Percentiles rank a stretch among this genome's conserved stretches.
Evolutionary conservation across 2,329 filamentous ascomycete species (phyloP).

Genomic region (Penicillium hesseltinei): DNA sequence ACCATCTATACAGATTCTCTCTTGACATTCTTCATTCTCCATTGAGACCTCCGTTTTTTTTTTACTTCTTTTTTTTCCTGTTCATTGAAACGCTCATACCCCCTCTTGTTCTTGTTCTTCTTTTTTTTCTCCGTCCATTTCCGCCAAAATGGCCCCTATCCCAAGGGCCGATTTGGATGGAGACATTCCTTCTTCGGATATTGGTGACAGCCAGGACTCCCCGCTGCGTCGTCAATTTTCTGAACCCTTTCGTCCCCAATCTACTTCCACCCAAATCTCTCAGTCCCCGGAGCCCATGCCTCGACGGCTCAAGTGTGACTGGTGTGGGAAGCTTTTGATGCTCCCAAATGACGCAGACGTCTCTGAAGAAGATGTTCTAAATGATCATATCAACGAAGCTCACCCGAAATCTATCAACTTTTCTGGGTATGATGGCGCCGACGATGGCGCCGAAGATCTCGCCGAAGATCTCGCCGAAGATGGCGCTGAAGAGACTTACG

Average conservation of each 20-base stretch:
- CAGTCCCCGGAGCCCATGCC: constrained; percentile 33
- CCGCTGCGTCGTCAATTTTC: constrained; percentile 40
- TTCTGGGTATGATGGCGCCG: constrained; percentile 15
- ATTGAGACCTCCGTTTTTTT: constrained; percentile 5
- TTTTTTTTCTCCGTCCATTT: not conserved
- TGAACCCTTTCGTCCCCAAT: constrained; percentile 35
- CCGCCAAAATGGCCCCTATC: constrained; percentile 32
- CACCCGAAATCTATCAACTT: constrained; percentile 35
- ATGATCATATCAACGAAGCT: constrained; percentile 33
- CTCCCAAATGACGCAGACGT: constrained; percentile 22
- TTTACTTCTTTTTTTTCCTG: not conserved
- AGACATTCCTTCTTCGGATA: constrained; percentile 38
- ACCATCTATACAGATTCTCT: constrained; percentile 29
- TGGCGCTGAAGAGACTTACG: constrained; percentile 11
- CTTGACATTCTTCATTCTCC: constrained; percentile 9
- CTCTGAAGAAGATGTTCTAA: constrained; percentile 31
- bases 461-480: constrained; percentile 21
- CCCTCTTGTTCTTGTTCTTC: constrained; percentile 2
- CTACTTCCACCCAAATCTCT: constrained; percentile 37
- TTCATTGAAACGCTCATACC: not conserved
- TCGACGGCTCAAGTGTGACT: constrained; percentile 34
- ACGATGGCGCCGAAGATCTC: constrained; percentile 28
- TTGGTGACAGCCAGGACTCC: constrained; percentile 38
- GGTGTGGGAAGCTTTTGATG: constrained; percentile 38
- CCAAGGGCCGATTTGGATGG: constrained; percentile 36